These are phyloP conservation scores for Spergularia marina DNA, from an alignment of 148 eudicot genomes.

Conservation along the genomic window DNA sequence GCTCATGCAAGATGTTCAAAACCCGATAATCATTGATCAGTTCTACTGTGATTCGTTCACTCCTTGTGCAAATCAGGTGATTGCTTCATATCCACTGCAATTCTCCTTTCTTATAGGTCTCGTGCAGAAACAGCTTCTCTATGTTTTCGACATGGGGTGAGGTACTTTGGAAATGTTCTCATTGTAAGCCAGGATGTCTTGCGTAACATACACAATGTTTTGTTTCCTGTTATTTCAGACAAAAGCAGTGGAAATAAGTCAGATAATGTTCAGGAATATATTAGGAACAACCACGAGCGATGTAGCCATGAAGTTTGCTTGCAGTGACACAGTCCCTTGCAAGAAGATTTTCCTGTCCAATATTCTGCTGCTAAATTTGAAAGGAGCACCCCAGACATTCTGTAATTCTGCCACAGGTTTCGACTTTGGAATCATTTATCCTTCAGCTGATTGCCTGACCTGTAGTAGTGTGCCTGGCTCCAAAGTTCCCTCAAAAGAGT, in stretches of 20 bases:
- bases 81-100: not conserved
- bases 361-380: slow-evolving; percentile 41
- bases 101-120: too few relatives aligned
- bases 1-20: slow-evolving; percentile 74
- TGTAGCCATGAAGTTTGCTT: slow-evolving; percentile 70
- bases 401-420: slow-evolving; percentile 66
- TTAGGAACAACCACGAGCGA: slow-evolving; percentile 69
- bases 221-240: slow-evolving; percentile 33
- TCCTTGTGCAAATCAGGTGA: slow-evolving; percentile 73
- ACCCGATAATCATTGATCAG: slow-evolving; percentile 91
- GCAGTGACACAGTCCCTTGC: slow-evolving; percentile 84
- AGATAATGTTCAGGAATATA: slow-evolving; percentile 61
- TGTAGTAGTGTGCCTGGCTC: slow-evolving; percentile 23
- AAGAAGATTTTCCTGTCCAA: slow-evolving; percentile 52
- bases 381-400: slow-evolving; percentile 51
- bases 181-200: too few relatives aligned
- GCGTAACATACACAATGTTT: not conserved
- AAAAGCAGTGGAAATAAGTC: slow-evolving; percentile 65
- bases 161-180: too few relatives aligned
- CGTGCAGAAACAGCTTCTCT: too few relatives aligned
- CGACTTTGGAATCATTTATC: slow-evolving; percentile 45
- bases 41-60: slow-evolving; percentile 86
- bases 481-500: slow-evolving; percentile 11
- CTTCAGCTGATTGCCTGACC: slow-evolving; percentile 68
- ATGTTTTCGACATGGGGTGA: too few relatives aligned